Conservation (phyloP, 768 basidiomycete species). For the Naematelia encephala region DNA sequence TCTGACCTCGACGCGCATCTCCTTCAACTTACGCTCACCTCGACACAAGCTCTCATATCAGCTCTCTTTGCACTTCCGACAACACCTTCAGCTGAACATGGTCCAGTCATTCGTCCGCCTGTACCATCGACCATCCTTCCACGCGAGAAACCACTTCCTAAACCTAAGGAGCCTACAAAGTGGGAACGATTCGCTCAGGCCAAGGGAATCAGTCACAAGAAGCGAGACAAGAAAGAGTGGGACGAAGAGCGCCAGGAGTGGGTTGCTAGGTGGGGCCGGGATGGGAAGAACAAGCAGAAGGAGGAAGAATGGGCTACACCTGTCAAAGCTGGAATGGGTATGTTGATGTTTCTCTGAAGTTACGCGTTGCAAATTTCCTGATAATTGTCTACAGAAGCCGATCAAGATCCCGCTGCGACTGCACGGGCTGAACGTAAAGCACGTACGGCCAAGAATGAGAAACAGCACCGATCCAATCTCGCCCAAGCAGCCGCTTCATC, state of each 20-base stretch:
- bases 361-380: neutral
- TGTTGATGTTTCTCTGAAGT: conserved; percentile 18
- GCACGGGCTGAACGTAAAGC: conserved; percentile 76
- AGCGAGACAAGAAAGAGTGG: conserved; percentile 76
- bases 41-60: conserved; percentile 73
- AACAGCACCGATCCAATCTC: conserved; percentile 68
- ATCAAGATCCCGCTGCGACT: conserved; percentile 71
- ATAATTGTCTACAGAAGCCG: conserved; percentile 58
- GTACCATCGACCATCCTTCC: conserved; percentile 73
- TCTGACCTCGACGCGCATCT: conserved; percentile 77
- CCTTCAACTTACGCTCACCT: conserved; percentile 68
- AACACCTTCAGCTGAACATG: conserved; percentile 45
- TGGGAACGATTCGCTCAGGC: conserved; percentile 94
- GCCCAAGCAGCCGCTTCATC: conserved; percentile 57
- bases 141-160: conserved; percentile 86
- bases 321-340: conserved; percentile 81
- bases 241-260: conserved; percentile 93
- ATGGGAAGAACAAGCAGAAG: conserved; percentile 75
- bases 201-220: conserved; percentile 84
- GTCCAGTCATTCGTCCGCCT: conserved; percentile 79
- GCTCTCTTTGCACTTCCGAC: conserved; percentile 80
- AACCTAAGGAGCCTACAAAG: conserved; percentile 86
- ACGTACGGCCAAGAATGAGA: conserved; percentile 77
- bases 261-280: conserved; percentile 83
- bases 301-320: conserved; percentile 91